A percentile compares a stretch with the other conserved stretches of the same genome.
Conservation (phyloP, 176 grass and related monocot species). For the Triticum urartu region DNA sequence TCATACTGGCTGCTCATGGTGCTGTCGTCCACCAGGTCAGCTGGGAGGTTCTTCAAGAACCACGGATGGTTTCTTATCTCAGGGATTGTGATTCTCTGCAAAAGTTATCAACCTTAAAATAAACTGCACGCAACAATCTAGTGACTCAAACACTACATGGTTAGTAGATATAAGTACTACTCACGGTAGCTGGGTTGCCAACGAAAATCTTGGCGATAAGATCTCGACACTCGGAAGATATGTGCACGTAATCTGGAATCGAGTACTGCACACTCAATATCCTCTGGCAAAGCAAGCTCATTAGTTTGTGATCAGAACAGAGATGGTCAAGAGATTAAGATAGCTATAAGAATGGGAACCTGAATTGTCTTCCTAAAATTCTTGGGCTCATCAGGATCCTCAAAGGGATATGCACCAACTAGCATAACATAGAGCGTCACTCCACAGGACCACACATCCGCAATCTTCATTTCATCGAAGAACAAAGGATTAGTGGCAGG, state of each 20-base stretch:
- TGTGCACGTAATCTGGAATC: conserved; percentile 92
- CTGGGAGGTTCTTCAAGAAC: conserved; percentile 83
- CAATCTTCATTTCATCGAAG: conserved; percentile 58
- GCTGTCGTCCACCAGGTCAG: conserved; percentile 73
- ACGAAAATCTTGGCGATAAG: conserved; percentile 90
- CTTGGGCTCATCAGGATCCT: conserved; percentile 88
- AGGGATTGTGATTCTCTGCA: conserved; percentile 84
- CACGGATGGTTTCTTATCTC: conserved; percentile 84
- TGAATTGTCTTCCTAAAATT: conserved; percentile 96
- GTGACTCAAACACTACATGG: neutral
- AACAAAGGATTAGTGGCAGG: conserved; percentile 4
- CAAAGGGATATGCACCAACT: conserved; percentile 93
- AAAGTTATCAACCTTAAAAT: neutral
- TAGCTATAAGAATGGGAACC: conserved; percentile 17
- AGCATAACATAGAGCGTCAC: conserved; percentile 96
- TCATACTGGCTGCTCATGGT: conserved; percentile 69
- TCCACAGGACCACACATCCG: conserved; percentile 95
- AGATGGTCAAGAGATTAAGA: neutral
- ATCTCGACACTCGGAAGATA: conserved; percentile 73
- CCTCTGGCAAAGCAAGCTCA: conserved; percentile 53
- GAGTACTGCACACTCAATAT: conserved; percentile 95
- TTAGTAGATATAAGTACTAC: conserved; percentile 17
- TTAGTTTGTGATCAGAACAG: neutral
- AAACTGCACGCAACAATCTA: neutral
- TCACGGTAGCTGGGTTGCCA: conserved; percentile 73